Evolutionary conservation across 257 asterid genomes (phyloP).

Genomic region (Salvia rosmarinus): DNA sequence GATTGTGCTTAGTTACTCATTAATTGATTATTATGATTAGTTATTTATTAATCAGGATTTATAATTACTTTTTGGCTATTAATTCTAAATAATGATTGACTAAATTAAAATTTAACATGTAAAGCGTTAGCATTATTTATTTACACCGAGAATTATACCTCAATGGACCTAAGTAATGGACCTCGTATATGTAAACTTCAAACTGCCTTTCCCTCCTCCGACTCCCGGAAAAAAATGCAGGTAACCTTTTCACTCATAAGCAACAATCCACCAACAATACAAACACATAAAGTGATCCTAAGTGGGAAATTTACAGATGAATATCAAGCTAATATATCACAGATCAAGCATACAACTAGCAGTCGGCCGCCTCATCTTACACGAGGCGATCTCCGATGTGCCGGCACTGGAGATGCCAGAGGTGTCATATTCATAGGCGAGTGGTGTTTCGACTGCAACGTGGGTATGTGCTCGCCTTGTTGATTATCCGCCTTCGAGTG

Average conservation of each 20-base stretch:
- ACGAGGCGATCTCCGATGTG: constrained; percentile 51
- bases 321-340: background rate
- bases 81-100: too few species aligned
- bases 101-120: too few species aligned
- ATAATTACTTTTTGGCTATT: too few species aligned
- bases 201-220: background rate
- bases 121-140: too few species aligned
- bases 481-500: background rate
- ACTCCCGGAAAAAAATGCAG: background rate
- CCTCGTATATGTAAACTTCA: too few species aligned
- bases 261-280: constrained; percentile 28
- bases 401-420: constrained; percentile 61
- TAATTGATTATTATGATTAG: too few species aligned
- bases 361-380: constrained; percentile 45
- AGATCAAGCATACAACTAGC: constrained; percentile 8
- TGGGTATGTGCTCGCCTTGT: constrained; percentile 14
- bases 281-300: constrained; percentile 29
- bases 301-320: constrained; percentile 39
- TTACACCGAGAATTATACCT: too few species aligned
- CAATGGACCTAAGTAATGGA: too few species aligned
- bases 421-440: constrained; percentile 29
- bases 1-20: too few species aligned
- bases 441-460: constrained; percentile 26
- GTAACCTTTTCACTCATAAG: background rate
- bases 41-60: too few species aligned